Base-by-base conservation (phyloP, 352 stramenopile species). In the Phytophthora sp. region DNA sequence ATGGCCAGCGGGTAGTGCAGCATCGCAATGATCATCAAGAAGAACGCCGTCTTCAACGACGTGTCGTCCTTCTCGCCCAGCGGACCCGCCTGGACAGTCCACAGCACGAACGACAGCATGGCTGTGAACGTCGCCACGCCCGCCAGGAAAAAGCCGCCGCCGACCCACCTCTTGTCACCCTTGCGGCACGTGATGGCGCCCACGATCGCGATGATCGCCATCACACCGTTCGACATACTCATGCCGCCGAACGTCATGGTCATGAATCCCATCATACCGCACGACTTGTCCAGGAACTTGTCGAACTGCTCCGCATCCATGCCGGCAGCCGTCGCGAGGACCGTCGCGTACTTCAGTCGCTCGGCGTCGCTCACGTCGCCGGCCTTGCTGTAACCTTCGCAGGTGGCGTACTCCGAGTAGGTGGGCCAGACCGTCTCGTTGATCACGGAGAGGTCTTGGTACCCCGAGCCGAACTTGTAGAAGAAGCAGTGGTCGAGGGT, bases 401-500 rank as follows among this genome's bases (percentile, higher is more conserved):
- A 87, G 24, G 86, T 54, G 59, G 72, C 82, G 46, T 65, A 69
- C 7, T 69, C 54, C 4, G 72, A 74, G 46, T 87, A 87, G 34
- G 84, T 79, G 32, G 70, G 31, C 53, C 64, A 65, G 18, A 78
- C 58, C 17, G 53, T 58, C 12, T 72, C 54, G 46, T 80, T 35
- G 15, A 72, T 41, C 3, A 66, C 52, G 2, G 67, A 54, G 5
- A 84, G n/a, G 20, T 84, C 66, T 31, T 77, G 72, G 15, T 84
- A 57, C 54, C 63, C 77, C 3, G 68, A 72, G 61, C 67, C 82
- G 3, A 72, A 74, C 13, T 76, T 85, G 72, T 87, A 74, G 68
- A 84, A 89, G 62, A 87, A 87, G 62, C 79, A 89, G 54, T 80
- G 71, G 66, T 87, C 75, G 37, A 87, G 76, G 8, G 53, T 42